Percentiles rank a stretch among this genome's conserved stretches.
phyloP scores from a whole-genome alignment of 164 flowering plant species.

The Aristolochia californica region DNA sequence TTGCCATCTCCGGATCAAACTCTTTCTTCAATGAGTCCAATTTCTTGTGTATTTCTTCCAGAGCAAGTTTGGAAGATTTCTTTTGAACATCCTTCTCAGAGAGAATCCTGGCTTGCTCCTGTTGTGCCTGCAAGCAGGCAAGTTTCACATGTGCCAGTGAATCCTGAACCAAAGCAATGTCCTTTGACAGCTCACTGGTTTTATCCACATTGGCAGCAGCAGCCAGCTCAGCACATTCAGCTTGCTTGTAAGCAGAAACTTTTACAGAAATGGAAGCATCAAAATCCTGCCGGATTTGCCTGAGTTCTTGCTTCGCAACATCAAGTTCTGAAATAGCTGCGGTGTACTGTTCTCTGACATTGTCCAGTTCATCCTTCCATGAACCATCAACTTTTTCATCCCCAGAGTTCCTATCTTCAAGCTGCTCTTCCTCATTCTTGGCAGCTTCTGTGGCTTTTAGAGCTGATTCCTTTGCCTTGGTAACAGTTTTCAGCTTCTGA shows the following conservation, averaged over 20 bases:
- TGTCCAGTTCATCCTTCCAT: constrained; percentile 45
- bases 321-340: constrained; percentile 47
- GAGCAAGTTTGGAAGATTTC: constrained; percentile 36
- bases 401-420: constrained; percentile 34
- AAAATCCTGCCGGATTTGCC: constrained; percentile 53
- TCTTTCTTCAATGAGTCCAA: constrained; percentile 42
- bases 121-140: constrained; percentile 47
- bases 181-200: constrained; percentile 50
- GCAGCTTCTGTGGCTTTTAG: constrained; percentile 50
- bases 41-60: constrained; percentile 51
- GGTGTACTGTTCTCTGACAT: constrained; percentile 41
- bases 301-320: constrained; percentile 66
- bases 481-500: constrained; percentile 38
- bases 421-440: constrained; percentile 37
- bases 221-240: constrained; percentile 44
- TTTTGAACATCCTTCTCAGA: constrained; percentile 52
- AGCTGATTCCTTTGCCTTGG: constrained; percentile 49
- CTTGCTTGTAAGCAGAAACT: constrained; percentile 41
- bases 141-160: constrained; percentile 51
- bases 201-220: constrained; percentile 46
- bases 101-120: constrained; percentile 47
- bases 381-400: constrained; percentile 19
- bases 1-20: constrained; percentile 38
- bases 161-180: constrained; percentile 46
- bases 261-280: constrained; percentile 48